phyloP scores from a whole-genome alignment of 2,329 filamentous ascomycete species.

The Penicillium sp. region DNA sequence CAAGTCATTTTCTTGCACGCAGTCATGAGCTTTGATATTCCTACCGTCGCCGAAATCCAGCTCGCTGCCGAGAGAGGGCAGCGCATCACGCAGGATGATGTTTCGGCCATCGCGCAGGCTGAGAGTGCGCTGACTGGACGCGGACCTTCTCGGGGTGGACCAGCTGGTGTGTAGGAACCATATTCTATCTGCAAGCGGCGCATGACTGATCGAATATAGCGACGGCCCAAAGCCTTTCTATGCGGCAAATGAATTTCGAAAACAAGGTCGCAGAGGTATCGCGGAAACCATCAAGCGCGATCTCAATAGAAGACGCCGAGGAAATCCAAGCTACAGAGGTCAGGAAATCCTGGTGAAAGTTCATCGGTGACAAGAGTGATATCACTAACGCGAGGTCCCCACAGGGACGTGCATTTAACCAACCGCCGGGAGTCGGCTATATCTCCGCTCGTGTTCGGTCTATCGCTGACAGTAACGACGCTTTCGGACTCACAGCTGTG shows the following conservation, averaged over 20 bases:
- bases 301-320: conserved; percentile 27
- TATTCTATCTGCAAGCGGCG: neutral
- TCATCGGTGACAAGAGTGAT: neutral
- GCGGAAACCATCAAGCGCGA: conserved; percentile 27
- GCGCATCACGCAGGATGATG: conserved; percentile 28
- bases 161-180: conserved; percentile 21
- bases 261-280: conserved; percentile 26
- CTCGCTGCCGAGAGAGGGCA: conserved; percentile 26
- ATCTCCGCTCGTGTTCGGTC: conserved; percentile 27
- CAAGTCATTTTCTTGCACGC: neutral
- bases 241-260: conserved; percentile 30
- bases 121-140: conserved; percentile 27
- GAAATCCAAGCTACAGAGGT: conserved; percentile 28
- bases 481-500: conserved; percentile 19
- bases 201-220: conserved; percentile 14
- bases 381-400: neutral
- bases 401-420: conserved; percentile 30
- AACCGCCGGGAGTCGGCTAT: conserved; percentile 24
- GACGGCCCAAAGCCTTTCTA: conserved; percentile 28
- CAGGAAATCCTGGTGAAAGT: neutral
- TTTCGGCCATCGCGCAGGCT: conserved; percentile 26
- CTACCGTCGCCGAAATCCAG: conserved; percentile 26
- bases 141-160: conserved; percentile 26
- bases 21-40: conserved; percentile 21
- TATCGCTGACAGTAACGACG: conserved; percentile 30